Base-by-base conservation (phyloP, 495 filamentous ascomycete genomes). In the Hyaloscypha hepaticicola region DNA sequence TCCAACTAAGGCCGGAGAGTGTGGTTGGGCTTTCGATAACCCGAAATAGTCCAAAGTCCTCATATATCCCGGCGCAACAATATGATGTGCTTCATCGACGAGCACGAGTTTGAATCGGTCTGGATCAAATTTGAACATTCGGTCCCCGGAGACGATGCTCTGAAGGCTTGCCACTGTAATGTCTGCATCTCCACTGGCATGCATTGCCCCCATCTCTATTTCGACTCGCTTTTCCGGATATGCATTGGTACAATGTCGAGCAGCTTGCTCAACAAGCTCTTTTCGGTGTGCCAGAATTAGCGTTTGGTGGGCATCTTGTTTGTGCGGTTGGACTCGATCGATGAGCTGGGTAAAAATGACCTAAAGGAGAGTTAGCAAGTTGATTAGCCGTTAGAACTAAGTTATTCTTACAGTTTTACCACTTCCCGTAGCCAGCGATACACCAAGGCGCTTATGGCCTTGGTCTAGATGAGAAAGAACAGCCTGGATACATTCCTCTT, bases 71-170 rank as follows among this genome's bases (percentile, higher is more conserved):
- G 83, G 79, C 5, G 94, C 90, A 33, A 96, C 93, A 56, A 98
- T 97, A 76, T 98, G 95, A 76, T 99, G 95, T n/a, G 92, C 94
- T 73, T 99, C 95, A 69, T 99, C 95, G 7, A 99, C 94, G 16
- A 99, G 81, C 2, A 99, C 76, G 0, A 99, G 84, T 73, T 99
- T 99, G 80, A 94, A 97, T 24, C 76, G 75, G 1, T 64, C 74
- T 0, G 93, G 90, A 64, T 97, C 86, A 69, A 92, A 98, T 67
- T 96, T 97, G 33, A 70, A 56, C 16, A 97, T 81, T 28, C 95
- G 83, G 53, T 92, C 86, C 19, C 83, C 80, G 3, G 88, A 93
- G 0, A 79, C 82, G 51, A 99, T 84, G 65, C 89, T 96, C 67
- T 87, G 85, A 31, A 98, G 79, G 5, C 92, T 96, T n/a, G 94